phyloP scores from a whole-genome alignment of 441 rosid genomes.

The Gossypium gossypioides region DNA sequence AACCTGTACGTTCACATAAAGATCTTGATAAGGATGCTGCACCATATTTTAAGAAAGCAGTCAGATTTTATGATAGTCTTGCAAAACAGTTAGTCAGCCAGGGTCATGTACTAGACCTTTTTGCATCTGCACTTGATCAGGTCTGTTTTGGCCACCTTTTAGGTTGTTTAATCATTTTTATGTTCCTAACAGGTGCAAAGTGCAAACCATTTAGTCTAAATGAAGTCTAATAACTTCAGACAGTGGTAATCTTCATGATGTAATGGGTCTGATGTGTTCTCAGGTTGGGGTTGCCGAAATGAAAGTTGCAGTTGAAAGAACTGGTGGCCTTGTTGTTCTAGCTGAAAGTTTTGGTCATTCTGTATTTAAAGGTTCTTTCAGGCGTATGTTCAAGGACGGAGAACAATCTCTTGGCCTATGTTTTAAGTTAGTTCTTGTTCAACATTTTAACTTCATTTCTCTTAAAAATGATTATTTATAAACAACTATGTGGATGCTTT shows the following conservation, averaged over 20 bases:
- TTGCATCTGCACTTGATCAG: slow-evolving; percentile 99
- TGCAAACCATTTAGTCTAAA: not conserved
- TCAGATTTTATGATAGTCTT: slow-evolving; percentile 75
- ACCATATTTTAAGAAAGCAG: slow-evolving; percentile 88
- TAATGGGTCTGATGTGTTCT: slow-evolving; percentile 15
- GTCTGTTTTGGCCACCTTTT: slow-evolving; percentile 26
- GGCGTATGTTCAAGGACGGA: slow-evolving; percentile 82
- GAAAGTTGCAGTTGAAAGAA: slow-evolving; percentile 91
- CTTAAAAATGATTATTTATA: not conserved
- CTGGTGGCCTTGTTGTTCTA: slow-evolving; percentile 95
- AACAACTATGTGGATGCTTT: not conserved
- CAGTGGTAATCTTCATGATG: slow-evolving; percentile 1
- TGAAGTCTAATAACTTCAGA: not conserved
- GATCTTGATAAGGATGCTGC: slow-evolving; percentile 99
- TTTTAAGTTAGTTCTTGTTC: slow-evolving; percentile 61
- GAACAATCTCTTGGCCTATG: slow-evolving; percentile 91
- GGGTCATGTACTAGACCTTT: slow-evolving; percentile 93
- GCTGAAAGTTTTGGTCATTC: slow-evolving; percentile 98
- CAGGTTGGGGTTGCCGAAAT: slow-evolving; percentile 99
- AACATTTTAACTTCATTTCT: not conserved
- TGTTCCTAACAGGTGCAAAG: not conserved
- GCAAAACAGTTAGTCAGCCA: slow-evolving; percentile 96
- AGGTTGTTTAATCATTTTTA: not conserved
- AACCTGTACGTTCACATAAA: slow-evolving; percentile 97
- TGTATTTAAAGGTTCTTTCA: slow-evolving; percentile 90